These are phyloP conservation scores for Boletus tylopilopsis DNA, from an alignment of 768 basidiomycete species.

Conservation along the genomic window DNA sequence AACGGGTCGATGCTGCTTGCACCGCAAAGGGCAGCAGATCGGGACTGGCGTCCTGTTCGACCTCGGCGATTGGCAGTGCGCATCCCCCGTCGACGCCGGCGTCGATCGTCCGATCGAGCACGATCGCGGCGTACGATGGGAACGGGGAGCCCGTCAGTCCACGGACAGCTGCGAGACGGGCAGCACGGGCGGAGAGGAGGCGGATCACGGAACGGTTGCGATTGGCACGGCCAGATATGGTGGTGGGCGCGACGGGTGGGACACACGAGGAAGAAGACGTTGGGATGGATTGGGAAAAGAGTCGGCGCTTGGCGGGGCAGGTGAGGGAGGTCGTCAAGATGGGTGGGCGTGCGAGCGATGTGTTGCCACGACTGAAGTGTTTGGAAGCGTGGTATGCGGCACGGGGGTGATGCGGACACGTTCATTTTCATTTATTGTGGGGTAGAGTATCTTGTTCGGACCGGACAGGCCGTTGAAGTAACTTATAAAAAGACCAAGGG, in stretches of 20 bases:
- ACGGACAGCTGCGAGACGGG: conserved; percentile 18
- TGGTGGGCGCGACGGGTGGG: conserved; percentile 14
- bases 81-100: not conserved
- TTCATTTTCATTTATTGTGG: too few relatives aligned
- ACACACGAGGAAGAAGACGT: conserved; percentile 8
- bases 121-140: not conserved
- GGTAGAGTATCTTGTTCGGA: too few relatives aligned
- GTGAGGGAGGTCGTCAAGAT: conserved; percentile 20
- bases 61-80: not conserved
- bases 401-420: not conserved
- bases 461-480: too few relatives aligned
- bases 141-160: conserved; percentile 6
- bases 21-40: not conserved
- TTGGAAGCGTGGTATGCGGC: conserved; percentile 15
- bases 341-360: conserved; percentile 18
- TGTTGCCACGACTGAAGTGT: conserved; percentile 28
- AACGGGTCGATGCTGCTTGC: not conserved
- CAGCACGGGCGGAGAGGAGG: conserved; percentile 18
- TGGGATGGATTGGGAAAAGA: conserved; percentile 28
- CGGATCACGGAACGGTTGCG: conserved; percentile 39
- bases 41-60: not conserved
- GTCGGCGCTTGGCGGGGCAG: conserved; percentile 17
- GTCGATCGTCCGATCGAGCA: not conserved
- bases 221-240: conserved; percentile 42
- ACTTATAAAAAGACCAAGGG: too few relatives aligned